Evolutionary conservation across 179 eudicot species (phyloP).

Genomic region (Carnegiea gigantea): DNA sequence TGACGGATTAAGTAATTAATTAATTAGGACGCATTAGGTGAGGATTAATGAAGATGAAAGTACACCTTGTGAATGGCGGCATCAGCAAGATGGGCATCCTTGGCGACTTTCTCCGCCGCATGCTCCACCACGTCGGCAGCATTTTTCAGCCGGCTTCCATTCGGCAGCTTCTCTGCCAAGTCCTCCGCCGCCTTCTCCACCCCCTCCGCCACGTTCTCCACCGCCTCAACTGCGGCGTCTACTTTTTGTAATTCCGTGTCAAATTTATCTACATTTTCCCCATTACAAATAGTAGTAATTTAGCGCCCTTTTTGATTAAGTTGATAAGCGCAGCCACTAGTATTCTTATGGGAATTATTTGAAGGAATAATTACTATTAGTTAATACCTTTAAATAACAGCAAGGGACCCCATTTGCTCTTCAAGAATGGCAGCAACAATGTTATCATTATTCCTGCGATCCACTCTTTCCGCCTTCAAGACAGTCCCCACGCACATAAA

Average conservation of each 20-base stretch:
- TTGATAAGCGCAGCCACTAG: no score
- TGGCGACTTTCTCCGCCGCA: slow-evolving; percentile 27
- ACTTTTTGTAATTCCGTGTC: slow-evolving; percentile 33
- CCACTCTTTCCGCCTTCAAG: slow-evolving; percentile 47
- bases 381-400: slow-evolving; percentile 40
- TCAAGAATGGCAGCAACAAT: slow-evolving; percentile 41
- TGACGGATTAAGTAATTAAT: no score
- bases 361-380: no score
- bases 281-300: background rate
- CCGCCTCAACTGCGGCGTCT: slow-evolving; percentile 29
- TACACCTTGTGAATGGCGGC: slow-evolving; percentile 50
- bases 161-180: slow-evolving; percentile 36
- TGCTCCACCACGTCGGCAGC: slow-evolving; percentile 26
- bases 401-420: slow-evolving; percentile 47
- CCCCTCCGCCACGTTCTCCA: slow-evolving; percentile 45
- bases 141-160: slow-evolving; percentile 28
- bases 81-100: slow-evolving; percentile 38
- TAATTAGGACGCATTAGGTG: no score
- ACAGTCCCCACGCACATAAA: background rate
- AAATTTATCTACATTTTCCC: slow-evolving; percentile 16
- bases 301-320: background rate
- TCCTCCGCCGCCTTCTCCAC: slow-evolving; percentile 48
- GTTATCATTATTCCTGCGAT: slow-evolving; percentile 41
- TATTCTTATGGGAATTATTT: no score
- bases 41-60: background rate